Evolutionary conservation across 371 early-diverging fungal genomes (phyloP).

Genomic region (Actinomucor elegans): DNA sequence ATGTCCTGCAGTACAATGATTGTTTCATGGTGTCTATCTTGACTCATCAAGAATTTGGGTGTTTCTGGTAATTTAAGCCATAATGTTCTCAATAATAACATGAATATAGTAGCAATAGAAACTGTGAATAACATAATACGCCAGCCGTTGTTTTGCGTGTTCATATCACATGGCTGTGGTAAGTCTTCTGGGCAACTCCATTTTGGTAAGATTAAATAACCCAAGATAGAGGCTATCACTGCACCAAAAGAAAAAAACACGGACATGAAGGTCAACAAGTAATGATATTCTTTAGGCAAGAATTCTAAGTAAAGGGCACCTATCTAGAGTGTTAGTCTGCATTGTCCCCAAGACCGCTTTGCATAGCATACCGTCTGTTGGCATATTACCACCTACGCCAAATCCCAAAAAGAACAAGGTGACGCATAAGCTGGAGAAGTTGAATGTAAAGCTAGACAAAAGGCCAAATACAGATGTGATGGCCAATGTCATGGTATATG

Average conservation of each 20-base stretch:
- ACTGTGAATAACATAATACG: slow-evolving; percentile 65
- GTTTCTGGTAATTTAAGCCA: slow-evolving; percentile 75
- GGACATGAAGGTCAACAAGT: slow-evolving; percentile 80
- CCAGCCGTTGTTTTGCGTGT: slow-evolving; percentile 74
- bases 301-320: slow-evolving; percentile 85
- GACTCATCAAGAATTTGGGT: slow-evolving; percentile 76
- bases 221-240: slow-evolving; percentile 70
- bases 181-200: slow-evolving; percentile 64
- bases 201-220: slow-evolving; percentile 61
- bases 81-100: slow-evolving; percentile 69
- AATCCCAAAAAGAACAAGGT: slow-evolving; percentile 72
- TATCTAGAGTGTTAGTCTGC: too few species aligned
- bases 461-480: slow-evolving; percentile 75
- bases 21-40: slow-evolving; percentile 69
- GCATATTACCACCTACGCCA: slow-evolving; percentile 90
- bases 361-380: slow-evolving; percentile 65
- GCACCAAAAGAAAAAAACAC: slow-evolving; percentile 86
- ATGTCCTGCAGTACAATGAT: slow-evolving; percentile 71
- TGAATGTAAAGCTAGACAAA: slow-evolving; percentile 66
- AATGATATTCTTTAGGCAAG: slow-evolving; percentile 73
- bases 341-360: too few species aligned
- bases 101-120: slow-evolving; percentile 60
- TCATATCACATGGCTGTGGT: slow-evolving; percentile 50
- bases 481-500: slow-evolving; percentile 76
- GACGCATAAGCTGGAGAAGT: slow-evolving; percentile 63